Evolutionary conservation across 208 protist species (phyloP).

Genomic region (Lotmaria passim): DNA sequence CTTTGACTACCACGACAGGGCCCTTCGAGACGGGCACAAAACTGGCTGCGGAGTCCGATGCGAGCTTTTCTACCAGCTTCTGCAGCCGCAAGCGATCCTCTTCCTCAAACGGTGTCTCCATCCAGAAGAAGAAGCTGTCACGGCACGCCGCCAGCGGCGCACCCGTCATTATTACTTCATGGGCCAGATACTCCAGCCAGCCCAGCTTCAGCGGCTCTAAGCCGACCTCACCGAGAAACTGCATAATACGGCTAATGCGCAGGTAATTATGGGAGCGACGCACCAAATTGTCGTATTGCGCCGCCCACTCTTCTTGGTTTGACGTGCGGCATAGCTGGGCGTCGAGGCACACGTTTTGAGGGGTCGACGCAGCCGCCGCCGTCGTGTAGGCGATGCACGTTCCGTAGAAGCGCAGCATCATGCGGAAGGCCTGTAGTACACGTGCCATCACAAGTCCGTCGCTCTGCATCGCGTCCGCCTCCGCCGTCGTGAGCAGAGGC

Average conservation of each 20-base stretch:
- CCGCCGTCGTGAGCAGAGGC: constrained; percentile 58
- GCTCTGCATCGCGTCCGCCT: constrained; percentile 42
- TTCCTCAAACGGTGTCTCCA: constrained; percentile 35
- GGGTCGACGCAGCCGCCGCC: too few relatives aligned
- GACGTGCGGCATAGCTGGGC: constrained; percentile 19
- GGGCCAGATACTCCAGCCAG: constrained; percentile 55
- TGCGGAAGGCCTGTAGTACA: constrained; percentile 47
- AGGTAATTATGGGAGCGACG: constrained; percentile 63
- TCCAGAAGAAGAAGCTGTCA: constrained; percentile 39
- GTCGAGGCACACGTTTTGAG: constrained; percentile 1
- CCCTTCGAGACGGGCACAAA: not conserved
- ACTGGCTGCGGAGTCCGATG: not conserved
- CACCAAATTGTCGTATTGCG: constrained; percentile 54
- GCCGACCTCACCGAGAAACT: constrained; percentile 69
- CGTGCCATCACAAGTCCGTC: constrained; percentile 49
- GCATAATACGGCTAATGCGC: constrained; percentile 75
- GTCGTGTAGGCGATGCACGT: constrained; percentile 37
- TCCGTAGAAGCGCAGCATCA: constrained; percentile 88
- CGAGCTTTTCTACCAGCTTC: constrained; percentile 16
- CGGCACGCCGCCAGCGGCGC: constrained; percentile 28
- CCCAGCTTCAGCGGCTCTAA: constrained; percentile 67
- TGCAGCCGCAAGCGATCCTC: constrained; percentile 12
- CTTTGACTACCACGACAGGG: not conserved
- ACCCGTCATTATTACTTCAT: constrained; percentile 37
- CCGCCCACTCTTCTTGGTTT: constrained; percentile 11